Evolutionary conservation across 1,284 basidiomycete genomes (phyloP).

Genomic region (Trichosporon ovoides): DNA sequence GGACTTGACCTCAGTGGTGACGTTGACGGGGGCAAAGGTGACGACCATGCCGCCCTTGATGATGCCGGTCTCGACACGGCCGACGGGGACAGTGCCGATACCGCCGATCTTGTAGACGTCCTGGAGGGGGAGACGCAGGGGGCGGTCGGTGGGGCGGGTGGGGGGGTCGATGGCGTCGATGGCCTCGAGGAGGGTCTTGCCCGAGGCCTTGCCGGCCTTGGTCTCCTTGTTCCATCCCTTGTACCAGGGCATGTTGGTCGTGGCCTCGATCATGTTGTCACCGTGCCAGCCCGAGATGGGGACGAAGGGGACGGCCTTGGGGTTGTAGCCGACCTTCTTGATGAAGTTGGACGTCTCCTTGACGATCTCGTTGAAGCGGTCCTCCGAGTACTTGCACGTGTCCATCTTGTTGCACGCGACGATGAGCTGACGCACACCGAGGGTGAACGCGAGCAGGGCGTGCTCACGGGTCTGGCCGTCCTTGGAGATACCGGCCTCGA

Average conservation of each 20-base stretch:
- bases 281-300: constrained; percentile 99
- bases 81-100: constrained; percentile 99
- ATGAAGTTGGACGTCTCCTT: constrained; percentile 99
- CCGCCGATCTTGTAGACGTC: constrained; percentile 99
- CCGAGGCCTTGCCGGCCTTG: constrained; percentile 87
- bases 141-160: constrained; percentile 94
- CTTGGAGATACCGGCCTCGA: constrained; percentile 99
- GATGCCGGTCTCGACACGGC: constrained; percentile 99
- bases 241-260: constrained; percentile 97
- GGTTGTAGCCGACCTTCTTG: constrained; percentile 99
- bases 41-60: constrained; percentile 99
- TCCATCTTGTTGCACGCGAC: constrained; percentile 81
- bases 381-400: constrained; percentile 80
- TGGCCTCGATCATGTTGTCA: constrained; percentile 99
- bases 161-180: constrained; percentile 99
- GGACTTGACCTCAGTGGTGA: constrained; percentile 80
- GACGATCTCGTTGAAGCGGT: constrained; percentile 99
- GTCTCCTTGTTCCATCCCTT: constrained; percentile 98
- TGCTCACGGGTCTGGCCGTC: constrained; percentile 99
- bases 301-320: constrained; percentile 96
- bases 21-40: constrained; percentile 87
- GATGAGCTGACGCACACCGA: constrained; percentile 99
- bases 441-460: constrained; percentile 98
- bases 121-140: constrained; percentile 99
- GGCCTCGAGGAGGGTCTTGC: constrained; percentile 98